Evolutionary conservation across 768 basidiomycete genomes (phyloP).

Genomic region (Xerocomellus intermedius): DNA sequence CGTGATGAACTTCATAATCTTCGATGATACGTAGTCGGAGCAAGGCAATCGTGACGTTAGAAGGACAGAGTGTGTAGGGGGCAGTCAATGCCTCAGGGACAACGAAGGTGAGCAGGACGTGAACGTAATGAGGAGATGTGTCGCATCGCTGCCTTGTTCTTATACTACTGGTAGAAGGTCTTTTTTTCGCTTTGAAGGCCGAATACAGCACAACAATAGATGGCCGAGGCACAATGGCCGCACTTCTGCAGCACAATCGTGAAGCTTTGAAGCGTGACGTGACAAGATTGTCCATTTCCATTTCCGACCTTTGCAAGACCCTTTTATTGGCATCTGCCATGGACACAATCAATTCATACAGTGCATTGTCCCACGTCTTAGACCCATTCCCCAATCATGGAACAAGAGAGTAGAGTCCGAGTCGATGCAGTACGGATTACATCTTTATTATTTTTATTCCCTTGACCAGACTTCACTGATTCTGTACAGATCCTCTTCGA

Average conservation of each 20-base stretch:
- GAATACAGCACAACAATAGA: constrained; percentile 18
- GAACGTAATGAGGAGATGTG: neutral
- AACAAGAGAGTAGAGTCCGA: constrained; percentile 28
- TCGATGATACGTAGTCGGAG: neutral
- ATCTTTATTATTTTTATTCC: neutral
- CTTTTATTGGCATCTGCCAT: neutral
- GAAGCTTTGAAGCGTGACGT: neutral
- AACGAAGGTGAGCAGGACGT: constrained; percentile 8
- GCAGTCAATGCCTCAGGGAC: constrained; percentile 27
- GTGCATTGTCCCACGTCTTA: neutral
- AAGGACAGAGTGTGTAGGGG: constrained; percentile 2
- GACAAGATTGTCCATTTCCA: neutral
- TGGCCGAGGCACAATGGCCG: constrained; percentile 5
- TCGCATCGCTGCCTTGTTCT: constrained; percentile 5
- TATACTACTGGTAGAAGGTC: constrained; percentile 12
- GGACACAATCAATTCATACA: constrained; percentile 1
- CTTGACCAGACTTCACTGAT: constrained; percentile 1
- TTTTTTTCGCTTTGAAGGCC: neutral
- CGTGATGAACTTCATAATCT: constrained; percentile 39
- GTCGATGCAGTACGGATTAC: constrained; percentile 51
- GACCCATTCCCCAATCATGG: constrained; percentile 3
- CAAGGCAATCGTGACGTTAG: neutral
- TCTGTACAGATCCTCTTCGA: constrained; percentile 59
- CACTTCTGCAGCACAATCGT: neutral
- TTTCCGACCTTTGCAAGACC: neutral